Evolutionary conservation across 192 early-diverging fungal genomes (phyloP), one percentile per base, ranked within the genome.

Genomic region (Diversispora epigaea): DNA sequence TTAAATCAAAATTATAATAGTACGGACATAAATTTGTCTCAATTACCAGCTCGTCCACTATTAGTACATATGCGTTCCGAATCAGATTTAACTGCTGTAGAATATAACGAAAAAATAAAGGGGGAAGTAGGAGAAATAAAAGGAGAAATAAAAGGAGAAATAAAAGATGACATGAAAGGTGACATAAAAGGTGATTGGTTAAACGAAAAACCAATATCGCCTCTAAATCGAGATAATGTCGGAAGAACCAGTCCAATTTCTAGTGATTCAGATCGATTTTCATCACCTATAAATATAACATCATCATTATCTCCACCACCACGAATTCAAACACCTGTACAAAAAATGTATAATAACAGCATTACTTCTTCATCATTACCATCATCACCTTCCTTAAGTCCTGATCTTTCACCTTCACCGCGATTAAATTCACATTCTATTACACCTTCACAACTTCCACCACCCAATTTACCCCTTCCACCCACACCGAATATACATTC

Each of bases 241-340:
- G 63, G 19, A 52, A 25, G 21, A 54, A 25, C 7, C 22, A 69
- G 49, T 69, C 50, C 47, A 25, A 69, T 54, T 25, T 49, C 68
- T 15, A 22, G 50, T 21, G 68, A 69, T 4, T 47, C 2, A 10
- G 68, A 69, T 25, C 10, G 25, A 15, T 17, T 39, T 52, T 25
- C 68, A 52, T 4, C 68, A 22, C 19, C 46, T 54, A 50, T 43
- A 69, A 69, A 9, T 15, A 69, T 10, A 50, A 14, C n/a, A 32
- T 41, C 68, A 4, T 69, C 68, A 39, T 54, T 69, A 40, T 50
- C 22, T n/a, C 68, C 68, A 7, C 68, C 68, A 39, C 68, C 68
- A 52, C 45, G 68, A 19, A 17, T 69, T 52, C 68, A 69, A 39
- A 21, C 68, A 19, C 68, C 68, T 52, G 41, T 54, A 52, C 68